Base-by-base conservation (phyloP, 768 basidiomycete species). In the Russula compacta region DNA sequence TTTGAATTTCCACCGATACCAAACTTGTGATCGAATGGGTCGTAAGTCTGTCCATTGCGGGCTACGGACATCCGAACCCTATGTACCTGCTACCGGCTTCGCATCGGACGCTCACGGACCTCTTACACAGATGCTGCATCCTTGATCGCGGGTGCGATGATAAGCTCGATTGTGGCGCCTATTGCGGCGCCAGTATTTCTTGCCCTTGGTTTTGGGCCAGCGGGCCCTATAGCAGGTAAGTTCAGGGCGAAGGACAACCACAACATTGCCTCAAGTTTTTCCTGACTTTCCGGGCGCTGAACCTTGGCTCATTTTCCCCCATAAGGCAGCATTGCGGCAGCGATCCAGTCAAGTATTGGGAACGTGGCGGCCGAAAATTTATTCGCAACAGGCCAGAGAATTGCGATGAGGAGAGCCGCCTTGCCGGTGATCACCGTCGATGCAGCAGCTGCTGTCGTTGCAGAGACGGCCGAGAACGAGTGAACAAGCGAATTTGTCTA, bases 381-480 rank as follows among this genome's bases (percentile, higher is more conserved):
- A 2, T 49, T 60, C 29, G 39, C 58, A 7, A n/a, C 38, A 1
- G 53, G 39, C 4, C 61, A 63, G 52, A 63, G 61, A 10, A 32
- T 35, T 29, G 52, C 43, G 3, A 54, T 53, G 58, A 52, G 51
- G 1, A 36, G 44, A 1, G 58, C 35, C 15, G 1, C 7, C 3
- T 32, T 38, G 17, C 39, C 21, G 6, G 48, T n/a, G 7, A 24
- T 52, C n/a, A 32, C 15, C 9, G 32, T 9, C n/a, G 14, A 21
- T 11, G 21, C 24, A 0, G 42, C 51, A 21, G 51, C 15, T 35
- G 10, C 19, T 36, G 33, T 6, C 11, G 32, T 17, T 7, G 32
- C 43, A 42, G 52, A 12, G 4, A 4, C 3, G 33, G 11, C n/a
- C 11, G 12, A 32, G 9, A 33, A 42, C 44, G 11, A 54, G 35